Evolutionary conservation across 2,329 filamentous ascomycete genomes (phyloP).

Genomic region (Claviceps africana): DNA sequence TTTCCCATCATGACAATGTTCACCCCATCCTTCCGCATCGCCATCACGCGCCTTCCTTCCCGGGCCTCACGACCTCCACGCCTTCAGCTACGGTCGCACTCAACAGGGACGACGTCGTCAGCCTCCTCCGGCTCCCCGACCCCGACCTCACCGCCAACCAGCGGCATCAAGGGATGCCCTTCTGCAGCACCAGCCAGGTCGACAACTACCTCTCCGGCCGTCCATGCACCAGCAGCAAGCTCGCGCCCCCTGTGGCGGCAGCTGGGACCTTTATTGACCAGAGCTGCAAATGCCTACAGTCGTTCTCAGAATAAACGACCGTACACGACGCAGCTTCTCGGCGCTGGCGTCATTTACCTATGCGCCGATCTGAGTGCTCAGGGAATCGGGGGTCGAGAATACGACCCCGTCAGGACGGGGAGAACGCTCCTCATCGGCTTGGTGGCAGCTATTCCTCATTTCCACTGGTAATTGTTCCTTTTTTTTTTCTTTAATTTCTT

Average conservation of each 20-base stretch:
- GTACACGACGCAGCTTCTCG: constrained; percentile 65
- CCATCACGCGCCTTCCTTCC: neutral
- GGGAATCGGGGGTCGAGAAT: constrained; percentile 45
- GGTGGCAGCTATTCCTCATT: constrained; percentile 60
- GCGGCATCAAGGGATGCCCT: neutral
- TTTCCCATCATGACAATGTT: neutral
- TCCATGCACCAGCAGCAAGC: neutral
- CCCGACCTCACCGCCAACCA: neutral
- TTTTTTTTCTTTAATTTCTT: no score
- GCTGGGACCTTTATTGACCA: constrained; percentile 39
- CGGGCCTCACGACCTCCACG: neutral
- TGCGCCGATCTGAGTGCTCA: constrained; percentile 68
- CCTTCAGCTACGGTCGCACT: neutral
- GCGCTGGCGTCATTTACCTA: constrained; percentile 59
- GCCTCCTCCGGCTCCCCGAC: no score
- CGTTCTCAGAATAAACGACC: constrained; percentile 58
- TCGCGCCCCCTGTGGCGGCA: constrained; percentile 36
- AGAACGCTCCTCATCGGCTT: constrained; percentile 64
- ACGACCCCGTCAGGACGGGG: constrained; percentile 54
- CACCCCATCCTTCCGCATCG: neutral
- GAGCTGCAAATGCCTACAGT: constrained; percentile 45
- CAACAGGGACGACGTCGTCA: neutral
- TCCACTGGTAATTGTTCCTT: constrained; percentile 50
- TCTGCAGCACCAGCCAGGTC: neutral
- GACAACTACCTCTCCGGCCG: neutral